Conservation (phyloP, 805 yeast species). For the Millerozyma miso region DNA sequence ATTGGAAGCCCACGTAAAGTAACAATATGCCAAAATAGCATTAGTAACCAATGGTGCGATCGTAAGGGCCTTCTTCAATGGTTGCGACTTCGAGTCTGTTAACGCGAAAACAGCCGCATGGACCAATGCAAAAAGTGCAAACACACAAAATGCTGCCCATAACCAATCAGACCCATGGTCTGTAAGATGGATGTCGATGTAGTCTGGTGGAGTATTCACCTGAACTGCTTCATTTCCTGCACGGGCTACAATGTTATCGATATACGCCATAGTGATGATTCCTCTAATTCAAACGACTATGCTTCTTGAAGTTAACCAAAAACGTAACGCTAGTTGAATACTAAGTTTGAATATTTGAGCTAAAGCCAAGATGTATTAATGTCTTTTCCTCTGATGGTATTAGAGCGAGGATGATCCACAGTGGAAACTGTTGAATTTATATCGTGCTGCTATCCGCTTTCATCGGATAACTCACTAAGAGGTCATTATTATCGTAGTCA, state of each 20-base stretch:
- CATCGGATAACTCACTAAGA: too few relatives aligned
- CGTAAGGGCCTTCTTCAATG: conserved; percentile 31
- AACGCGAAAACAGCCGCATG: conserved; percentile 22
- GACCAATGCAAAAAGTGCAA: conserved; percentile 34
- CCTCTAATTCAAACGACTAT: too few relatives aligned
- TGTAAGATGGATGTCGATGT: conserved; percentile 49
- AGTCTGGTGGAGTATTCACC: conserved; percentile 36
- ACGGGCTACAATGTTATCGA: conserved; percentile 6
- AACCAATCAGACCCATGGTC: conserved; percentile 62
- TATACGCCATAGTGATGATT: conserved; percentile 2
- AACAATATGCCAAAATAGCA: conserved; percentile 43
- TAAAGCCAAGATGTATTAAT: too few relatives aligned
- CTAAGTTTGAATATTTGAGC: neutral
- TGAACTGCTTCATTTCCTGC: conserved; percentile 36
- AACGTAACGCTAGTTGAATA: neutral
- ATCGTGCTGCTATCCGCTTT: too few relatives aligned
- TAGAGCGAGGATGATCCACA: too few relatives aligned
- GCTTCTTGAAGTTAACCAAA: neutral
- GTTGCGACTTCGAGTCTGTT: conserved; percentile 17
- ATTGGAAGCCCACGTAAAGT: conserved; percentile 55
- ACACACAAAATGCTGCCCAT: conserved; percentile 57
- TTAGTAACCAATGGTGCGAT: conserved; percentile 41
- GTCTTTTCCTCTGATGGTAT: too few relatives aligned
- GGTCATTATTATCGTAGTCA: neutral
- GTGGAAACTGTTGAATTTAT: too few relatives aligned